Percentiles rank a stretch among this genome's conserved stretches.
These are phyloP conservation scores for Nissolia schottii DNA, from an alignment of 306 rosid species.

Conservation along the genomic window DNA sequence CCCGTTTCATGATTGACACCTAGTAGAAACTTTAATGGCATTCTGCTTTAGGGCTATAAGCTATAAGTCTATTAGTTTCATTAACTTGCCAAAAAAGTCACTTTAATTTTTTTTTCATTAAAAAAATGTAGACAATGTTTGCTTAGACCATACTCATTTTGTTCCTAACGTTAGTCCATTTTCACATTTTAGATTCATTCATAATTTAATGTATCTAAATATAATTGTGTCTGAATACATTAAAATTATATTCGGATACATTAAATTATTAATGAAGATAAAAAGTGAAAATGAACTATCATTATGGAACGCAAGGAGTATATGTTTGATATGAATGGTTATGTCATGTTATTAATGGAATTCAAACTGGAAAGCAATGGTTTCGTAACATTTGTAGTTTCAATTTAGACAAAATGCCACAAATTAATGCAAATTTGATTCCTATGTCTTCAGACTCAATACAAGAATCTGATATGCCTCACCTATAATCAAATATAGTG, in stretches of 20 bases:
- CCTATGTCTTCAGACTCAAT: conserved; percentile 18
- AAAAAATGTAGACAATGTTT: background rate
- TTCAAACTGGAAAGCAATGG: background rate
- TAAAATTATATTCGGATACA: too few species aligned
- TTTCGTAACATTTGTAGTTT: background rate
- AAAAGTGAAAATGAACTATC: too few species aligned
- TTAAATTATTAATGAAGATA: too few species aligned
- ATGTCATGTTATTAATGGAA: conserved; percentile 6
- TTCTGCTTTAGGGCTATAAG: conserved; percentile 6
- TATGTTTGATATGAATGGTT: conserved; percentile 1
- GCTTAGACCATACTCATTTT: too few species aligned
- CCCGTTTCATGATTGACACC: conserved; percentile 31
- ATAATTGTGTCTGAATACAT: too few species aligned
- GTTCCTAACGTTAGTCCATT: too few species aligned
- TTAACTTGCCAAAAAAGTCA: conserved; percentile 14
- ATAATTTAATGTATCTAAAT: too few species aligned
- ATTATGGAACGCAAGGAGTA: too few species aligned
- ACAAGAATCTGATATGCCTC: conserved; percentile 18
- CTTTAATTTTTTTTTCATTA: background rate
- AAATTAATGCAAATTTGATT: conserved; percentile 4
- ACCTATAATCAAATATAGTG: conserved; percentile 2
- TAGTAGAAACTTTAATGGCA: background rate
- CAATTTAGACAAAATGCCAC: conserved; percentile 14
- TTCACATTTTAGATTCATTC: too few species aligned
- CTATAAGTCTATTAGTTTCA: conserved; percentile 8